A percentile compares a stretch with the other conserved stretches of the same genome.
Evolutionary conservation across 768 basidiomycete genomes (phyloP).

Genomic region (Boletus insuetus): DNA sequence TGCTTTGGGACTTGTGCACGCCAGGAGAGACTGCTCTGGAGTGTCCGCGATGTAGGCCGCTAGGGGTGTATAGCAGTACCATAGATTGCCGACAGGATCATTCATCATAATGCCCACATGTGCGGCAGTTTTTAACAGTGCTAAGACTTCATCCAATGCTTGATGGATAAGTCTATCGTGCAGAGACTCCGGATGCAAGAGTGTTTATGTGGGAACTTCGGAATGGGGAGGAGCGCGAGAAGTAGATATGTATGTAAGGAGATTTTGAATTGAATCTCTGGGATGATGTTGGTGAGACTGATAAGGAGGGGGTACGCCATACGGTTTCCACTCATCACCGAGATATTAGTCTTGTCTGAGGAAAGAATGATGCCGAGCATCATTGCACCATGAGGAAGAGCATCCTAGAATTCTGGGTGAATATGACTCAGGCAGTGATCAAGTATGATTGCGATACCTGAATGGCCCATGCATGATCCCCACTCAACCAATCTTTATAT

Average conservation of each 20-base stretch:
- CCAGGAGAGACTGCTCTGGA: constrained; percentile 20
- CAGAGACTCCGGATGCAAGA: constrained; percentile 11
- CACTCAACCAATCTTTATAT: background rate
- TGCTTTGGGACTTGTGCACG: background rate
- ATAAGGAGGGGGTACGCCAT: background rate
- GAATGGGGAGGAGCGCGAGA: background rate
- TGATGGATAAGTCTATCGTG: constrained; percentile 21
- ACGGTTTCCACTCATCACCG: too few species aligned
- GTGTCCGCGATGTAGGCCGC: constrained; percentile 33
- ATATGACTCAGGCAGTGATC: too few species aligned
- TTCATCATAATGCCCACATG: constrained; percentile 27
- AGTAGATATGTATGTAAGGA: constrained; percentile 1
- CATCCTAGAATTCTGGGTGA: background rate
- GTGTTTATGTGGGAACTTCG: constrained; percentile 8
- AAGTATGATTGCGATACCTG: background rate
- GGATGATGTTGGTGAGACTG: constrained; percentile 10
- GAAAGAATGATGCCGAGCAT: background rate
- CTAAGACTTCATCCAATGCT: constrained; percentile 15
- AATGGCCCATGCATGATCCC: background rate
- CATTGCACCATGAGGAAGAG: background rate
- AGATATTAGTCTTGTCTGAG: background rate
- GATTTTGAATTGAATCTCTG: constrained; percentile 9
- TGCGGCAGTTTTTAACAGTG: constrained; percentile 33
- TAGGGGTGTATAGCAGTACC: constrained; percentile 28
- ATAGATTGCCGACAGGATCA: constrained; percentile 19